Percentiles rank a stretch among this genome's conserved stretches.
Evolutionary conservation across 2,329 filamentous ascomycete species (phyloP).

Genomic region (Fusarium globosum): DNA sequence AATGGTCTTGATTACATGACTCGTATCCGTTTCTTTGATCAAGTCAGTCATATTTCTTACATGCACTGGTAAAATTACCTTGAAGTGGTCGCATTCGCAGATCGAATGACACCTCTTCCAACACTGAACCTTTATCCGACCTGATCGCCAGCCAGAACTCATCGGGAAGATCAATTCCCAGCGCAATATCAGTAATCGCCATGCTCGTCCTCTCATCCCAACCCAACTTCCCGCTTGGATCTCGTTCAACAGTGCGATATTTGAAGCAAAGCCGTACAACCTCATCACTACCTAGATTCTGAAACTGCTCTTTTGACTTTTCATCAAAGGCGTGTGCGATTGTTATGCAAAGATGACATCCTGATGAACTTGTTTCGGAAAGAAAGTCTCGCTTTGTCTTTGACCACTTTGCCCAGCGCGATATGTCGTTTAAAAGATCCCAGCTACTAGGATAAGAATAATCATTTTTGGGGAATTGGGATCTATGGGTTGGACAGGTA

Average conservation of each 20-base stretch:
- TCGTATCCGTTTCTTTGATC: not conserved
- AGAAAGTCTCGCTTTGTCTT: not conserved
- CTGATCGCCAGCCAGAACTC: not conserved
- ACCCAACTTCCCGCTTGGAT: not conserved
- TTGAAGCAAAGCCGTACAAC: not conserved
- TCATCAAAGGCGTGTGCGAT: not conserved
- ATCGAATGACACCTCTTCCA: not conserved
- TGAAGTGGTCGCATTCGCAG: not conserved
- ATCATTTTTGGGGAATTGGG: accelerated
- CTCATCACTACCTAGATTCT: accelerated
- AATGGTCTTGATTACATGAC: not conserved
- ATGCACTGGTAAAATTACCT: not conserved
- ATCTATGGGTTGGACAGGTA: not conserved
- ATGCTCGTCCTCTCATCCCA: constrained; percentile 1
- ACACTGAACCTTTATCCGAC: not conserved
- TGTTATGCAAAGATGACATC: constrained; percentile 6
- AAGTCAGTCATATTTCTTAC: accelerated
- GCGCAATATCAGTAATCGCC: not conserved
- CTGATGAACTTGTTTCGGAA: not conserved
- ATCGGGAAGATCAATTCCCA: not conserved
- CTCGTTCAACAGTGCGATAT: not conserved
- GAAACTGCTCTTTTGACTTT: not conserved
- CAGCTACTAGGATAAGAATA: accelerated
- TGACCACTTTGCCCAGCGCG: not conserved
- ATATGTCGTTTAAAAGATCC: not conserved